These are phyloP conservation scores for Yamadazyma aaseri DNA, from an alignment of 1,139 yeast genomes.

Conservation along the genomic window DNA sequence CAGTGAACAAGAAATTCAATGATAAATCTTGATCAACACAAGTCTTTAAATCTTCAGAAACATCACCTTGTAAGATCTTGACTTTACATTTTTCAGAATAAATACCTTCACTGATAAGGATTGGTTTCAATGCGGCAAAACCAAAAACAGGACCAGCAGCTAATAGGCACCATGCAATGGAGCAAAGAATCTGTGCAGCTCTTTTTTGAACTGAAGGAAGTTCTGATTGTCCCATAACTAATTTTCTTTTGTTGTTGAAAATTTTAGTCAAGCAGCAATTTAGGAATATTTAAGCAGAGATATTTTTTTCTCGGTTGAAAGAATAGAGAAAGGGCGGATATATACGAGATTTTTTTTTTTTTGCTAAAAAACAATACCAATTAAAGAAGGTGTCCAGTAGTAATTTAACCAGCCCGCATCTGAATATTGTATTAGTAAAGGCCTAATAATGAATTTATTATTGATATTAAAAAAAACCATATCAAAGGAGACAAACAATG, in stretches of 20 bases:
- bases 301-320: neutral
- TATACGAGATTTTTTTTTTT: no score
- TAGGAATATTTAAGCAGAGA: neutral
- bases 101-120: conserved; percentile 73
- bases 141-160: conserved; percentile 96
- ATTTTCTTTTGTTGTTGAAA: neutral
- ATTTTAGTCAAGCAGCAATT: neutral
- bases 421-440: no score
- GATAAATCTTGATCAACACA: conserved; percentile 80
- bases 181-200: conserved; percentile 46
- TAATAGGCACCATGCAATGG: conserved; percentile 80
- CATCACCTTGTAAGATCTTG: conserved; percentile 16
- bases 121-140: conserved; percentile 89
- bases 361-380: no score
- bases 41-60: conserved; percentile 21
- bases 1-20: conserved; percentile 76
- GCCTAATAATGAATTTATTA: no score
- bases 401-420: no score
- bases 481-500: no score
- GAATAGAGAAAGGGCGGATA: no score
- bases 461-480: no score
- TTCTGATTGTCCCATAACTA: conserved; percentile 1
- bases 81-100: conserved; percentile 58
- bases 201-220: conserved; percentile 18
- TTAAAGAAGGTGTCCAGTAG: no score